phyloP scores from a whole-genome alignment of 2,329 filamentous ascomycete species.

The Elsinoe necatrix region DNA sequence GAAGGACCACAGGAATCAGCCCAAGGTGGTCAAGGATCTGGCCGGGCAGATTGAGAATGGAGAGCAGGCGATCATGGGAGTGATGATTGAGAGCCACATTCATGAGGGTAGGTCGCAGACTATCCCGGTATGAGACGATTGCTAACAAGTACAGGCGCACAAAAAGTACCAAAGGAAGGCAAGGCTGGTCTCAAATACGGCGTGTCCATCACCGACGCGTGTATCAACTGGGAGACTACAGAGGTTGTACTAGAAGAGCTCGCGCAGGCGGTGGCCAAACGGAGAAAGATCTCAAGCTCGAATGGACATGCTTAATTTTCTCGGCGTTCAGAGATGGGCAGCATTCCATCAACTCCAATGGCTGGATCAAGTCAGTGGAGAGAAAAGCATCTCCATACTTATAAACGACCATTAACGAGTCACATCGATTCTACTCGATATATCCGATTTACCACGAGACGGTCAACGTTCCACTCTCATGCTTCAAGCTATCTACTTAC shows the following conservation, averaged over 20 bases:
- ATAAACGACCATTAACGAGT: background rate
- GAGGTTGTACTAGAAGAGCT: constrained; percentile 67
- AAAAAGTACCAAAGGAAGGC: constrained; percentile 85
- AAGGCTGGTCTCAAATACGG: constrained; percentile 81
- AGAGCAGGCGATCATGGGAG: constrained; percentile 82
- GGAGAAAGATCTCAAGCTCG: constrained; percentile 44
- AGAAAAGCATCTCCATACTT: background rate
- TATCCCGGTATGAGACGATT: background rate
- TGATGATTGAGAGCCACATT: constrained; percentile 99
- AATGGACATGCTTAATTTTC: constrained; percentile 14
- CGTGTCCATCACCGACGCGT: constrained; percentile 94
- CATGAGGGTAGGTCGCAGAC: constrained; percentile 61
- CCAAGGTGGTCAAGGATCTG: constrained; percentile 74
- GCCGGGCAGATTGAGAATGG: constrained; percentile 79
- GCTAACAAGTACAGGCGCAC: constrained; percentile 51
- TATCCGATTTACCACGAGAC: background rate
- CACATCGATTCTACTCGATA: background rate
- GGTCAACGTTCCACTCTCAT: background rate
- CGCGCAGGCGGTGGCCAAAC: constrained; percentile 68
- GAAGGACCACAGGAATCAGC: constrained; percentile 97
- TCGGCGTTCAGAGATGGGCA: no score
- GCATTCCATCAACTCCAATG: no score
- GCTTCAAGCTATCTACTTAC: background rate
- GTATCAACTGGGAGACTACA: constrained; percentile 90
- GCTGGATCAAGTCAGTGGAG: no score